Base-by-base conservation (phyloP, 805 yeast genomes). In the Candida ulmi region DNA sequence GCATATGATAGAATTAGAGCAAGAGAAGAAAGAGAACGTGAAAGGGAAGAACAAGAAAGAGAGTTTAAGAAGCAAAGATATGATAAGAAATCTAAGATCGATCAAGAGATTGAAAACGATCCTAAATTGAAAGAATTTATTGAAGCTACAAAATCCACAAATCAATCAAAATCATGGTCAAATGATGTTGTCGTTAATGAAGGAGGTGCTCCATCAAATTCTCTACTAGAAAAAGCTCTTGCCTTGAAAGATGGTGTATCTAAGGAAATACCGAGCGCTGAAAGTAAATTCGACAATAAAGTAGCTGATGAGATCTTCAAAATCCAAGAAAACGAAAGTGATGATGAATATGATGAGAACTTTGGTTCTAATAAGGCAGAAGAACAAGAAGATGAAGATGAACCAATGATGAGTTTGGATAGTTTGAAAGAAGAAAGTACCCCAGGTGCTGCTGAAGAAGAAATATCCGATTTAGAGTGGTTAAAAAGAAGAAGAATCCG, bases 381-480 rank as follows among this genome's bases (percentile, higher is more conserved):
- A 1, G 66, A 62, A 9, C 28, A 26, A 12, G 24, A 7, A 8
- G 68, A 58, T 2, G 75, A 66, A 17, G 76, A 71, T 9, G 80
- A 74, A 39, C 71, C 68, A 44, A 70, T 74, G 76, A 68, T 78
- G 54, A 51, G 65, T 8, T 12, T 26, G 11, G 28, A 26, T 45
- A 37, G 58, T 42, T 48, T 44, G 13, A 40, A 46, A 2, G 56
- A 46, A 4, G 46, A 45, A 5, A 57, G 45, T 5, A 16, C 31
- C 9, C 11, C 17, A 15, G 33, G n/a, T 17, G 19, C 33, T 11
- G 23, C n/a, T 6, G 76, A 77, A 49, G 76, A 72, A 41, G 62
- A 52, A 12, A 70, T 84, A 12, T 72, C 88, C 12, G 96, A 90
- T 64, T 62, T 85, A 38, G 96, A 90, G 41, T 90, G 98, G 98